Conservation (phyloP, 2,329 filamentous ascomycete genomes). For the Aspergillus brasiliensis region DNA sequence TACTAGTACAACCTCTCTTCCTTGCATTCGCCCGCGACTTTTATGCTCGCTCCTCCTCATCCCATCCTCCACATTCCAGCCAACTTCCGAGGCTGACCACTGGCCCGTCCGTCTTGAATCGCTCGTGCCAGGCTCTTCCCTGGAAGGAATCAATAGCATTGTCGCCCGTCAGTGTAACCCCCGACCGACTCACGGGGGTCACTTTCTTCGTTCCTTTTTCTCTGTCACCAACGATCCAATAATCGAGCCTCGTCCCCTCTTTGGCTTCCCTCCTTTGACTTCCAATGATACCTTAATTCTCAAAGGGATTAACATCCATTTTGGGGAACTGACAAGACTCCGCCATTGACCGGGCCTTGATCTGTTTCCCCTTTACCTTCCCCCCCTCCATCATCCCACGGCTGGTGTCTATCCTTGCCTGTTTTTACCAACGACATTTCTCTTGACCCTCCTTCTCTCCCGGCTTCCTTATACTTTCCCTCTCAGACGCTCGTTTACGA, state of each 20-base stretch:
- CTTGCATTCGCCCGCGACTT: background rate
- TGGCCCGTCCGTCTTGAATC: constrained; percentile 2
- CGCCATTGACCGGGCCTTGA: constrained; percentile 6
- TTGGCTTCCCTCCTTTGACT: constrained; percentile 11
- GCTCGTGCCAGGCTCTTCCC: background rate
- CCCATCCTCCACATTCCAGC: background rate
- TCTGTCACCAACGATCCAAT: constrained; percentile 23
- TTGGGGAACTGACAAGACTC: constrained; percentile 12
- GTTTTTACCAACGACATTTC: constrained; percentile 18
- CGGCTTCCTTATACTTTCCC: constrained; percentile 17
- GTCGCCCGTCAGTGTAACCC: constrained; percentile 24
- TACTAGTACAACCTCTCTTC: background rate
- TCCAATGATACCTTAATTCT: constrained; percentile 18
- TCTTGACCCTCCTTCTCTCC: constrained; percentile 18
- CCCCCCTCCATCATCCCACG: constrained; percentile 1
- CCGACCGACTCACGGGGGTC: constrained; percentile 27
- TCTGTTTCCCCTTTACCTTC: constrained; percentile 12
- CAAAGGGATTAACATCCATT: constrained; percentile 11
- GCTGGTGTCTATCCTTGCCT: background rate
- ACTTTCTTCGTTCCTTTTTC: constrained; percentile 18
- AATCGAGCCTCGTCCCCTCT: constrained; percentile 15
- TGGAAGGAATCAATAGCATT: constrained; percentile 1
- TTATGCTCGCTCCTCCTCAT: background rate
- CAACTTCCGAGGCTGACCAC: background rate
- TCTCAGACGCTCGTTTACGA: constrained; percentile 10